phyloP scores from a whole-genome alignment of 352 stramenopile species.

The Globisporangium echinulatum region DNA sequence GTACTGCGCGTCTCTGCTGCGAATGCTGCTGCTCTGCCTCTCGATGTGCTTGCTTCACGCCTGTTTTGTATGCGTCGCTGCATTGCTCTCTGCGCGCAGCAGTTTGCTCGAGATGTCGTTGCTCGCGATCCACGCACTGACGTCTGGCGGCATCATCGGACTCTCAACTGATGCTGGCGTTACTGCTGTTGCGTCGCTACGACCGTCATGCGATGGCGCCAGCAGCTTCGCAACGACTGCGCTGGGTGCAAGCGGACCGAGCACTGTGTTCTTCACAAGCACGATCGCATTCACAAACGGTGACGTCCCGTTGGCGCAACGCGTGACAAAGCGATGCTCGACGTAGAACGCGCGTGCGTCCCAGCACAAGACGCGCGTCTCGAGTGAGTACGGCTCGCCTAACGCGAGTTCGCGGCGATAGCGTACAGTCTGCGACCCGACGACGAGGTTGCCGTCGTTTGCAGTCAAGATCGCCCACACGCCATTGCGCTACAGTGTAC shows the following conservation, averaged over 20 bases:
- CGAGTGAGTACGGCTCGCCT: conserved; percentile 55
- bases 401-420: conserved; percentile 78
- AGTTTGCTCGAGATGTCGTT: conserved; percentile 71
- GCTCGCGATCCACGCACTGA: conserved; percentile 64
- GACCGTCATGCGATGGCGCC: conserved; percentile 14
- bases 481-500: conserved; percentile 42
- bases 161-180: conserved; percentile 1
- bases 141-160: conserved; percentile 40
- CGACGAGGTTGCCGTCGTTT: conserved; percentile 65
- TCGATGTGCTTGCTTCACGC: background rate
- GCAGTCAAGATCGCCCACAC: conserved; percentile 58
- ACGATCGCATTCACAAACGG: conserved; percentile 82
- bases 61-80: background rate
- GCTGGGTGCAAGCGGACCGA: conserved; percentile 49
- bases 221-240: conserved; percentile 70
- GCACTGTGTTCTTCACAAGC: conserved; percentile 83
- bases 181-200: conserved; percentile 15
- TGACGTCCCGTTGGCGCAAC: conserved; percentile 12
- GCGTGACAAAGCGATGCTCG: conserved; percentile 77
- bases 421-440: conserved; percentile 73
- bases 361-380: conserved; percentile 76
- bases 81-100: conserved; percentile 34
- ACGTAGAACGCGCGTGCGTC: conserved; percentile 82
- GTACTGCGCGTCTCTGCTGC: too few species aligned
- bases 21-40: too few species aligned